Percentiles rank a stretch among this genome's conserved stretches.
These are phyloP conservation scores for Boletus holoroseus DNA, from an alignment of 1,284 basidiomycete genomes.

Conservation along the genomic window DNA sequence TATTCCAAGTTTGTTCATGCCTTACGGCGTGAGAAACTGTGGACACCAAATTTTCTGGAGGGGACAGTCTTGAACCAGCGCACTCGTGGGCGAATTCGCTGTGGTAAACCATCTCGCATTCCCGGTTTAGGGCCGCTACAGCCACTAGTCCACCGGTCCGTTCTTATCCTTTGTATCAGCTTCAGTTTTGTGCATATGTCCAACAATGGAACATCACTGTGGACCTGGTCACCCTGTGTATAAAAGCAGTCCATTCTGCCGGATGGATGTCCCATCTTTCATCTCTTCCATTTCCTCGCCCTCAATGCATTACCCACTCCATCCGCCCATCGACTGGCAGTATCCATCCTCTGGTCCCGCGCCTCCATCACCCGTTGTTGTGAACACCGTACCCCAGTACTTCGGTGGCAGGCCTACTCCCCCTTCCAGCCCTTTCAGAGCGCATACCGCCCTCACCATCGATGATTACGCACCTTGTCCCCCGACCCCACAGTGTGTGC, in stretches of 20 bases:
- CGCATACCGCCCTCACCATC: background rate
- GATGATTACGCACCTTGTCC: constrained; percentile 18
- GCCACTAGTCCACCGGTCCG: constrained; percentile 54
- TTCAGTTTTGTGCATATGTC: background rate
- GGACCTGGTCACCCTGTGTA: constrained; percentile 5
- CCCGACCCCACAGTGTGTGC: constrained; percentile 7
- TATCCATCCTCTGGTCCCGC: constrained; percentile 1
- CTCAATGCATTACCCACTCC: constrained; percentile 2
- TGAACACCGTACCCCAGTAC: background rate
- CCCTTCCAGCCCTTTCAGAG: constrained; percentile 5
- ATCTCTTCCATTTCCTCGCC: background rate
- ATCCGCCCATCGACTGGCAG: background rate
- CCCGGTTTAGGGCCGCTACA: constrained; percentile 74
- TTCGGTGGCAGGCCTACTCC: constrained; percentile 8
- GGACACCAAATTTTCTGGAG: constrained; percentile 87
- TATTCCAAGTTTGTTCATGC: constrained; percentile 64
- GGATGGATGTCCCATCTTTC: background rate
- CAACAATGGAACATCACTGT: background rate
- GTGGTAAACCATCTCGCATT: constrained; percentile 66
- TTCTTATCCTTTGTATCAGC: background rate
- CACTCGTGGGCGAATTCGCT: constrained; percentile 60
- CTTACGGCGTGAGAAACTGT: constrained; percentile 59
- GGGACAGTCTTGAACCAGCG: constrained; percentile 86
- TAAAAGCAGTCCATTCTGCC: constrained; percentile 13
- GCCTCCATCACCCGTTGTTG: constrained; percentile 14